Base-by-base conservation (phyloP, 805 yeast genomes). In the Wickerhamomyces queroliae region DNA sequence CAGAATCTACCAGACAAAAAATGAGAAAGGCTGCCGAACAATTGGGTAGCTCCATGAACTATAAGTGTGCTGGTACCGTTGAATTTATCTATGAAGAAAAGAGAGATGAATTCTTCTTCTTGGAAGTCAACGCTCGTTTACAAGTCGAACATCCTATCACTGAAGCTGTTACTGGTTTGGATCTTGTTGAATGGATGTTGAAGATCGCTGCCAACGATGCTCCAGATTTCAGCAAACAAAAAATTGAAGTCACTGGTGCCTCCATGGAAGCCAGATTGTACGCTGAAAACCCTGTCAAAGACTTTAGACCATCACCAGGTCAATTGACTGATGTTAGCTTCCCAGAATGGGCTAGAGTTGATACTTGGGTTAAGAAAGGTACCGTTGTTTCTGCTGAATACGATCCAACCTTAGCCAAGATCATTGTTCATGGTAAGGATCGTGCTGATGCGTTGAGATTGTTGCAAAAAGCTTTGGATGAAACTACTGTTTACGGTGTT, bases 111-210 rank as follows among this genome's bases (percentile, higher is more conserved):
- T 93, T 91, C 61, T 91, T 91, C 69, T 91, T 91, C 67, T 70
- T 91, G 56, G 99, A 91, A 62, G 98, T 91, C 48, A 91, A 91
- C 60, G 95, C 99, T 11, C 80, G 99, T 59, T 74, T 91, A 52
- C 99, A 91, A 64, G 99, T 91, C 35, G 99, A 91, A 68, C 99
- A 91, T 62, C 98, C 98, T 30, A 83, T 93, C 53, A 91, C 99
- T 22, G 99, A 91, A 65, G 71, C 80, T 78, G 95, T 87, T 30
- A 91, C 97, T 16, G 97, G 97, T 3, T 67, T 90, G 39, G 99
- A 91, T 64, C 69, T 91, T 47, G 98, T 91, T 17, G 97, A 93
- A 63, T 88, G 96, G 96, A 93, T 93, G 99, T 67, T 91, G 46
- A 68, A 72, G 51, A 84, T 91, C 58, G 97, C 97, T 25, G 95